These are phyloP conservation scores for Suhomyces tanzawaensis DNA, from an alignment of 805 yeast species.

Conservation along the genomic window DNA sequence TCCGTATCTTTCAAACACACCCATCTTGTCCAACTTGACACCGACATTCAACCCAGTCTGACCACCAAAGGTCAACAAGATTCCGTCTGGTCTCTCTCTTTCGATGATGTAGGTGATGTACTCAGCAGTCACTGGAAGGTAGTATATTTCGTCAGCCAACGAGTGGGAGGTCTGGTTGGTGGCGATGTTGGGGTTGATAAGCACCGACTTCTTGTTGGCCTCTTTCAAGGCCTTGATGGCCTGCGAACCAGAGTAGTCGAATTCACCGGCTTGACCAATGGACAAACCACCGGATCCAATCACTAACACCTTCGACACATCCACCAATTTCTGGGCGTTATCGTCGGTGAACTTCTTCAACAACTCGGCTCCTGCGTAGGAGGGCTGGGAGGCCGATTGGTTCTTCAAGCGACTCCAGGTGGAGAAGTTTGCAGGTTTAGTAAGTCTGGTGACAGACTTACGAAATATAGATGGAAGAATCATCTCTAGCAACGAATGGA, in stretches of 20 bases:
- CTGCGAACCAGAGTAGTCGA: constrained; percentile 95
- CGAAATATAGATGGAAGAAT: background rate
- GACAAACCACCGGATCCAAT: constrained; percentile 97
- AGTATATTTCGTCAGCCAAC: constrained; percentile 92
- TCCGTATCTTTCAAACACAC: constrained; percentile 83
- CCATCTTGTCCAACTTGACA: constrained; percentile 91
- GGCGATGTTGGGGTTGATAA: constrained; percentile 94
- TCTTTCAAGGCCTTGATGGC: constrained; percentile 94
- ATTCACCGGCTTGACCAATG: constrained; percentile 98
- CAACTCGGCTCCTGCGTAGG: constrained; percentile 64
- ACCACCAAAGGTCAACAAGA: constrained; percentile 95
- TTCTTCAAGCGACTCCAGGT: constrained; percentile 9
- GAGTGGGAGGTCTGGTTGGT: constrained; percentile 96
- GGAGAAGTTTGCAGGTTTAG: constrained; percentile 6
- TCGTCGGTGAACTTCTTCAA: constrained; percentile 57
- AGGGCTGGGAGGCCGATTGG: constrained; percentile 17
- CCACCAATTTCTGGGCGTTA: constrained; percentile 66
- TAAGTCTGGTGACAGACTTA: constrained; percentile 1
- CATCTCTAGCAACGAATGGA: background rate
- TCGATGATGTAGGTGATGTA: constrained; percentile 93
- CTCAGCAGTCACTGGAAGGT: constrained; percentile 95
- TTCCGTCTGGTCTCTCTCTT: constrained; percentile 95
- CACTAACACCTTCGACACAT: constrained; percentile 81
- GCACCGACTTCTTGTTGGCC: constrained; percentile 78
- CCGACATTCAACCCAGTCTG: constrained; percentile 97